Evolutionary conservation across 176 grass and related monocot species (phyloP).

Genomic region (Oryza nivara): DNA sequence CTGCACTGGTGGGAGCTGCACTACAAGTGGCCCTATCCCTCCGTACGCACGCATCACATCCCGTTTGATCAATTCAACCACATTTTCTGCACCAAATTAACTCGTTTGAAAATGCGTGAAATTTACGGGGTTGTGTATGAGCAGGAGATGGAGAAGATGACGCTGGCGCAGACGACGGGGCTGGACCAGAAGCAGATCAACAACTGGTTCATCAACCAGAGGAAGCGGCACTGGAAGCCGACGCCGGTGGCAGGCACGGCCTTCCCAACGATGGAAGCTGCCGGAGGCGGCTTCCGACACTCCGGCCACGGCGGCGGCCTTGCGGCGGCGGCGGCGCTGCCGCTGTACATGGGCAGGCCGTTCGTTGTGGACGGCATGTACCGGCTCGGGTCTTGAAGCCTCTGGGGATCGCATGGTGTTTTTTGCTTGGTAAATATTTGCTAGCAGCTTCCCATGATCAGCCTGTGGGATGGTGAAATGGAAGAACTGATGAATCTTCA

Average conservation of each 20-base stretch:
- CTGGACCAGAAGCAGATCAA: slow-evolving; percentile 97
- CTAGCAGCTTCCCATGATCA: neutral
- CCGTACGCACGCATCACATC: slow-evolving; percentile 34
- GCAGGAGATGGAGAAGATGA: slow-evolving; percentile 86
- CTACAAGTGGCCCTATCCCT: slow-evolving; percentile 96
- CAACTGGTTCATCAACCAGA: slow-evolving; percentile 99
- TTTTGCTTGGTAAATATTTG: neutral
- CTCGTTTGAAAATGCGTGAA: neutral
- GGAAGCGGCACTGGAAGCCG: slow-evolving; percentile 96
- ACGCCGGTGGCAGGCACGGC: slow-evolving; percentile 66
- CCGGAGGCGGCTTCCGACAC: slow-evolving; percentile 45
- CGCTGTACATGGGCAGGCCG: slow-evolving; percentile 48
- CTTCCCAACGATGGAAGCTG: slow-evolving; percentile 51
- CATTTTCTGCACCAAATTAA: neutral
- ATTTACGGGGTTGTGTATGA: neutral
- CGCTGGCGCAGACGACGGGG: slow-evolving; percentile 77
- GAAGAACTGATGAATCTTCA: neutral
- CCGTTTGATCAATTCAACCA: neutral
- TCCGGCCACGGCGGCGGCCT: neutral
- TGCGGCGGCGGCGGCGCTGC: slow-evolving; percentile 25
- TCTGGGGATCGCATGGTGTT: neutral
- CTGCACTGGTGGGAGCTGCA: slow-evolving; percentile 94
- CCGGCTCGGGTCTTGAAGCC: slow-evolving; percentile 59
- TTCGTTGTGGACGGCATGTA: slow-evolving; percentile 57
- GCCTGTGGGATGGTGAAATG: no score